Base-by-base conservation (phyloP, 2,329 filamentous ascomycete species). In the Xylaria sp. region DNA sequence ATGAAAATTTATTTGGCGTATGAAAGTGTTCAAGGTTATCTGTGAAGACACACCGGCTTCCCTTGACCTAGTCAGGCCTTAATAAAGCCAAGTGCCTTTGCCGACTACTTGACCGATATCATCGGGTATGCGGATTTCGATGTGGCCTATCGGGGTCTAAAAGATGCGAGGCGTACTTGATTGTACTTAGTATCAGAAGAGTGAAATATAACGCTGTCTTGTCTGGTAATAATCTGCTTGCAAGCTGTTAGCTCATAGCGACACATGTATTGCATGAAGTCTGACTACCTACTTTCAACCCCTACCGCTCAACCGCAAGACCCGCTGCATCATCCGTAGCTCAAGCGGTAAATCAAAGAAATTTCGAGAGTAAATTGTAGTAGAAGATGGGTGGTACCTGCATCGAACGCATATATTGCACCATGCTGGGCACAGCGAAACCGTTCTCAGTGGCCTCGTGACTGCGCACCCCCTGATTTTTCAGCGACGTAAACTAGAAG, bases 11-110 rank as follows among this genome's bases (percentile, higher is more conserved):
- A 41, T 56, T 31, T 25, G 54, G 15, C 10, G 20, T 56, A 25
- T 56, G 31, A 56, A 41, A 1, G 54, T 9, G 12, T 39, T 39
- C 31, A n/a, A 23, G 2, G 51, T 41, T 20, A 23, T 23, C 15
- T 23, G n/a, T 23, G 13, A 25, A 57, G 31, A 33, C 10, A 28
- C 31, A 7, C 31, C 28, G 15, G 28, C 28, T 23, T n/a, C 23
- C 13, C 33, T 31, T 9, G 5, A 41, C 36, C 36, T 25, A 25
- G 20, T 23, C 12, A 18, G 15, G 54, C 41, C 33, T 57, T 41
- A 57, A 41, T 57, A 57, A 57, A 57, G 54, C 36, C 36, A 20
- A 57, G n/a, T 39, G 43, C 2, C 43, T 56, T 39, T 10, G 4
- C 33, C 18, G n/a, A 13, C 4, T 25, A 23, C 9, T 20, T 2